phyloP scores from a whole-genome alignment of 257 asterid species.

The Solanum piurae region DNA sequence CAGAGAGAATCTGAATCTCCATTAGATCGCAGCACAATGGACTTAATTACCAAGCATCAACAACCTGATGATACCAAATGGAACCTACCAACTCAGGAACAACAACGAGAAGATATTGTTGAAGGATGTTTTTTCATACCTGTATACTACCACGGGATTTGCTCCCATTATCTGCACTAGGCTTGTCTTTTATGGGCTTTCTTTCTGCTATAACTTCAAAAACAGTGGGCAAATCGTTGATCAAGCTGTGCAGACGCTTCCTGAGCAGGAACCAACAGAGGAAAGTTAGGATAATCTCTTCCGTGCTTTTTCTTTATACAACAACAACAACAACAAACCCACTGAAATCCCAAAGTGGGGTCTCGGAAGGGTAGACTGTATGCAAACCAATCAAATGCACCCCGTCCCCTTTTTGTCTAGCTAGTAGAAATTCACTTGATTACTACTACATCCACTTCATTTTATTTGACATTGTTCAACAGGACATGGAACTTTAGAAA shows the following conservation, averaged over 20 bases:
- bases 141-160: constrained; percentile 72
- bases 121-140: constrained; percentile 21
- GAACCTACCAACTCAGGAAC: background rate
- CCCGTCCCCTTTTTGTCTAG: background rate
- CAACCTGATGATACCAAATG: background rate
- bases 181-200: constrained; percentile 69
- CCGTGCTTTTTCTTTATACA: background rate
- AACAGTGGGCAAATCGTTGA: constrained; percentile 73
- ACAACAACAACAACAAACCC: background rate
- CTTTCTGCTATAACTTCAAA: constrained; percentile 76
- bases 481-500: background rate
- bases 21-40: background rate
- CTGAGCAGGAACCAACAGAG: constrained; percentile 21
- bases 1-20: background rate
- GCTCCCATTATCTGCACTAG: constrained; percentile 75
- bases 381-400: background rate
- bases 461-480: background rate
- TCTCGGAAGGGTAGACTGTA: background rate
- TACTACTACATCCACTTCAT: background rate
- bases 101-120: background rate
- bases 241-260: constrained; percentile 76
- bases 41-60: background rate
- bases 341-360: background rate
- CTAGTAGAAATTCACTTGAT: background rate
- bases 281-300: background rate